Base-by-base conservation (phyloP, 1,284 basidiomycete genomes). In the Ustilago sp. region DNA sequence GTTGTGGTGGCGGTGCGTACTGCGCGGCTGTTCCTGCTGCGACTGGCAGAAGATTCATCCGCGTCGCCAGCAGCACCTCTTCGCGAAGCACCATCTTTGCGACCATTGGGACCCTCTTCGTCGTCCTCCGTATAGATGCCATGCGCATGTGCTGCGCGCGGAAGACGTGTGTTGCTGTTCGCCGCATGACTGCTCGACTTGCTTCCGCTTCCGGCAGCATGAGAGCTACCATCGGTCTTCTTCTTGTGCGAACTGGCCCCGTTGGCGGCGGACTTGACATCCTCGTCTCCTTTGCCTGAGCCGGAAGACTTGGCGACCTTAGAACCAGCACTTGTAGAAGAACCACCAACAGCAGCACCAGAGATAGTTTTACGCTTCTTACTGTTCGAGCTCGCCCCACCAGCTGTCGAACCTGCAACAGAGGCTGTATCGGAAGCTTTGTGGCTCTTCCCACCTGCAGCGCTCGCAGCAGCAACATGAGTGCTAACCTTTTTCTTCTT, bases 341-440 rank as follows among this genome's bases (percentile, higher is more conserved):
- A 43, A 9, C 59, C 63, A n/a, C 39, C 45, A 38, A 64, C 45
- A 13, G 67, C 59, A 11, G 69, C 67, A 28, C 59, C 62, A 31
- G 71, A 64, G 51, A 67, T 52, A 19, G 75, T 56, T 52, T 77
- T 77, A 19, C 75, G 67, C 62, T 77, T 77, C 75, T 77, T 77
- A 63, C 68, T 74, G 59, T 47, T 64, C 17, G 75, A 69, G 11
- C 58, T 51, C 2, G 57, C 36, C 17, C 47, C 48, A 11, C 47
- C 63, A 32, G 63, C 57, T 31, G 74, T 55, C 4, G 70, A 60
- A 4, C 57, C 70, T 11, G 64, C 38, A 35, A 68, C 38, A 4
- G 76, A 65, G 1, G 68, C 59, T 1, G 64, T 55, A 0, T 77
- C 74, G 56, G 43, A 53, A 34, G 58, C 57, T 39, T 71, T 73